Percentiles rank a stretch among this genome's conserved stretches.
phyloP scores from a whole-genome alignment of 1,139 yeast genomes.

The Sugiyamaella novakii region DNA sequence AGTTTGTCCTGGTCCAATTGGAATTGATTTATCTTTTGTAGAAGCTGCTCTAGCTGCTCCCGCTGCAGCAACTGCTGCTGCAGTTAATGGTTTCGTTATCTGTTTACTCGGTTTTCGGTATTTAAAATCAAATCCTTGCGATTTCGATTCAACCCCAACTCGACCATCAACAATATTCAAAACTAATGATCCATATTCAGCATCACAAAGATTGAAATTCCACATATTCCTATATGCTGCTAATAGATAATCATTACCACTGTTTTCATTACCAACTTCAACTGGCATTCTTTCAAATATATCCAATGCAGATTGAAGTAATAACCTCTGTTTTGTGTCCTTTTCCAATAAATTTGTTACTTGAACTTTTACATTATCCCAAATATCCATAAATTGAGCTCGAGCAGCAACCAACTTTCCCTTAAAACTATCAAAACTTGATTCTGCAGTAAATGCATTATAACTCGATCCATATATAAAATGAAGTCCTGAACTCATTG shows the following conservation, averaged over 20 bases:
- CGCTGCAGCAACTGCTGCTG: background rate
- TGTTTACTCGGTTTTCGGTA: constrained; percentile 39
- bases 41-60: constrained; percentile 3
- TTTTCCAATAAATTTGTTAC: constrained; percentile 47
- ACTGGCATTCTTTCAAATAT: constrained; percentile 69
- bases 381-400: constrained; percentile 62
- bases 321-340: constrained; percentile 41
- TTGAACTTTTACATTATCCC: constrained; percentile 61
- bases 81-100: constrained; percentile 4
- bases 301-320: constrained; percentile 57
- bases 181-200: constrained; percentile 49
- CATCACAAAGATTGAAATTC: constrained; percentile 76
- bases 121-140: constrained; percentile 55
- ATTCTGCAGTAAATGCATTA: constrained; percentile 65
- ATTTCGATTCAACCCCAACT: constrained; percentile 47
- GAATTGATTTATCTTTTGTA: background rate
- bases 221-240: constrained; percentile 70
- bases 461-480: constrained; percentile 72
- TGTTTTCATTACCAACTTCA: constrained; percentile 42
- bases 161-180: constrained; percentile 48
- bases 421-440: constrained; percentile 65
- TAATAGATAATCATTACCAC: constrained; percentile 56
- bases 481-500: constrained; percentile 71
- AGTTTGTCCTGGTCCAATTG: background rate
- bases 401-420: constrained; percentile 54